Conservation (phyloP, 2,329 filamentous ascomycete genomes). For the Ceratocystis destructans region DNA sequence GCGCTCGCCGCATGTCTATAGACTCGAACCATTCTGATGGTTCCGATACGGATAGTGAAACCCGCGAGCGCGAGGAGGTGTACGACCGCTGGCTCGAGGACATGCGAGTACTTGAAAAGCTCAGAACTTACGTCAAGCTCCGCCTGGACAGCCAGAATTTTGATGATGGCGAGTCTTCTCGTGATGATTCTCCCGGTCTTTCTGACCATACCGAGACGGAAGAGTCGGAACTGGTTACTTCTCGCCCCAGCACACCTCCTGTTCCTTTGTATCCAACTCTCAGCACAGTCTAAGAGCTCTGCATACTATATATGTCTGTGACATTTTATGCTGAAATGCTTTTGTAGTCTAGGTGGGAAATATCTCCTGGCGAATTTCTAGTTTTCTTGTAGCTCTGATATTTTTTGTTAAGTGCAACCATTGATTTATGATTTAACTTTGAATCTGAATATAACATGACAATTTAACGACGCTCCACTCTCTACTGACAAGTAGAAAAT, state of each 20-base stretch:
- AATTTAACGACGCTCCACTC: not conserved
- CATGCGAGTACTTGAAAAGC: conserved; percentile 48
- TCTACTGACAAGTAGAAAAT: no score
- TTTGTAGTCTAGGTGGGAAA: not conserved
- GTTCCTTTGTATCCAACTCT: conserved; percentile 18
- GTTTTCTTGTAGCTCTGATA: not conserved
- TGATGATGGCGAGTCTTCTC: conserved; percentile 27
- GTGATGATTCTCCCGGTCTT: conserved; percentile 17
- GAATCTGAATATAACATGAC: not conserved
- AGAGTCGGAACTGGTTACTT: conserved; percentile 14
- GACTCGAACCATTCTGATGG: conserved; percentile 39
- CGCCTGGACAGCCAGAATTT: conserved; percentile 46
- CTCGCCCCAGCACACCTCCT: conserved; percentile 7
- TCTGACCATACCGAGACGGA: not conserved
- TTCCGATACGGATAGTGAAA: conserved; percentile 38
- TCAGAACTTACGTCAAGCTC: conserved; percentile 43
- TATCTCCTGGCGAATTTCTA: not conserved
- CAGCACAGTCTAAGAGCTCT: conserved; percentile 4
- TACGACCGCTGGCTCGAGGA: conserved; percentile 55
- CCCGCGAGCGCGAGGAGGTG: conserved; percentile 45
- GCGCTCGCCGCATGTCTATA: conserved; percentile 25
- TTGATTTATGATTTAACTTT: not conserved
- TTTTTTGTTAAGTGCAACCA: not conserved
- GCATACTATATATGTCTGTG: not conserved
- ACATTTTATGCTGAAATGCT: not conserved